Evolutionary conservation across 768 basidiomycete species (phyloP), one percentile per base, ranked within the genome.

Genomic region (Saitozyma podzolica): DNA sequence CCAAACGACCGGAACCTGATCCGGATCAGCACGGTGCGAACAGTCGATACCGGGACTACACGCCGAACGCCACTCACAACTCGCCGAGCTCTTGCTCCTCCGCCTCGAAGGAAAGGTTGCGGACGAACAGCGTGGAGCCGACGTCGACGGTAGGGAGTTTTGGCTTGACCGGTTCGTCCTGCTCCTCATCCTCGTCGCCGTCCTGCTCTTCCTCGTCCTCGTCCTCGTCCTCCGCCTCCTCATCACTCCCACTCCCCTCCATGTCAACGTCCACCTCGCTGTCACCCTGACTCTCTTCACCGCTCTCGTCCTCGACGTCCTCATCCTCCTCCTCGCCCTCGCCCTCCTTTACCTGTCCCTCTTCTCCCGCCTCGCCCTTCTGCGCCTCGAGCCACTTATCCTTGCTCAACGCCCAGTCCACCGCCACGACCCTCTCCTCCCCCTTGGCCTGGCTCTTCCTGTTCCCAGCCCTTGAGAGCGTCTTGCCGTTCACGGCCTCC

Each of bases 351-450:
- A 71, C 77, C 13, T 71, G 79, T 9, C 63, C 72, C 10, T 71
- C 73, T 45, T 73, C 76, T 59, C 52, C 67, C 29, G 54, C 58
- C 84, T 65, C 68, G 61, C 75, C 87, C 84, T 79, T 86, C 86
- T 81, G 75, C 69, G 88, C 89, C 75, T 89, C 87, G 77, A 91
- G 84, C 91, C 91, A 96, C 80, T 87, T 89, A 53, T 90, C 89
- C 81, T 96, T 95, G 77, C 92, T 91, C 76, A 97, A 79, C 4
- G 93, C 95, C 91, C 92, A 97, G 81, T 97, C 94, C 37, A 98
- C 95, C 8, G 92, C 92, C 45, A 95, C 90, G 14, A 86, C 81
- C 56, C 92, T 83, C 55, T 81, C 80, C 62, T 80, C 78, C 39
- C 75, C 72, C 19, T 77, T 76, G 75, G 42, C 47, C 63, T 82